Evolutionary conservation across 768 basidiomycete species (phyloP).

Genomic region (Dendrothele bispora): DNA sequence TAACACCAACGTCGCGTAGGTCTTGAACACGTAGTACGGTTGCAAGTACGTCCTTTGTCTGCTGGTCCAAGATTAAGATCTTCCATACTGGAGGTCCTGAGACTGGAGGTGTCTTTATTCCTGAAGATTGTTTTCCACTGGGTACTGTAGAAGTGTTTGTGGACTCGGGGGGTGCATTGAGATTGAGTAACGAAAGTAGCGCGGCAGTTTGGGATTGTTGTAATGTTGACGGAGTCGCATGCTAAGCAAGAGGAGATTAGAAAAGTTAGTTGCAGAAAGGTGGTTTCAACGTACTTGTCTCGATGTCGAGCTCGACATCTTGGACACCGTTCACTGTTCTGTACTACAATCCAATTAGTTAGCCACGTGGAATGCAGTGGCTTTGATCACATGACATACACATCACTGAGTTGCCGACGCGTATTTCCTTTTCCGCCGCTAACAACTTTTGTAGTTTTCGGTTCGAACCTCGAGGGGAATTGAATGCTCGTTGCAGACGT

Average conservation of each 20-base stretch:
- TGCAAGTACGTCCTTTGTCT: constrained; percentile 94
- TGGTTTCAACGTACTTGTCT: constrained; percentile 37
- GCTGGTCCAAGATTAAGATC: constrained; percentile 90
- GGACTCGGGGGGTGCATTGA: constrained; percentile 63
- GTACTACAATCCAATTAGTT: no score
- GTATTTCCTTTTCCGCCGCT: no score
- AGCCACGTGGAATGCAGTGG: no score
- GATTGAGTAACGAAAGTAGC: constrained; percentile 81
- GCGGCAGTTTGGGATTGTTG: constrained; percentile 89
- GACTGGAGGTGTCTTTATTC: constrained; percentile 50
- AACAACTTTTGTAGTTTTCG: no score
- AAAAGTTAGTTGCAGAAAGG: constrained; percentile 28
- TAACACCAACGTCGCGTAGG: constrained; percentile 94
- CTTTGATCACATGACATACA: no score
- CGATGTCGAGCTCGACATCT: constrained; percentile 45
- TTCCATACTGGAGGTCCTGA: constrained; percentile 91
- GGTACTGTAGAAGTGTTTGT: constrained; percentile 27
- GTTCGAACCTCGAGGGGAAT: no score
- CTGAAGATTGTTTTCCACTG: constrained; percentile 38
- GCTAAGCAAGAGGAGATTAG: constrained; percentile 18
- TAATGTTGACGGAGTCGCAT: constrained; percentile 56
- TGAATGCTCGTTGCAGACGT: no score
- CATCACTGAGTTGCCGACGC: no score
- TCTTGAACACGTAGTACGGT: constrained; percentile 96
- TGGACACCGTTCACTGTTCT: no score